Evolutionary conservation across 768 basidiomycete genomes (phyloP).

Genomic region (Clathrus columnatus): DNA sequence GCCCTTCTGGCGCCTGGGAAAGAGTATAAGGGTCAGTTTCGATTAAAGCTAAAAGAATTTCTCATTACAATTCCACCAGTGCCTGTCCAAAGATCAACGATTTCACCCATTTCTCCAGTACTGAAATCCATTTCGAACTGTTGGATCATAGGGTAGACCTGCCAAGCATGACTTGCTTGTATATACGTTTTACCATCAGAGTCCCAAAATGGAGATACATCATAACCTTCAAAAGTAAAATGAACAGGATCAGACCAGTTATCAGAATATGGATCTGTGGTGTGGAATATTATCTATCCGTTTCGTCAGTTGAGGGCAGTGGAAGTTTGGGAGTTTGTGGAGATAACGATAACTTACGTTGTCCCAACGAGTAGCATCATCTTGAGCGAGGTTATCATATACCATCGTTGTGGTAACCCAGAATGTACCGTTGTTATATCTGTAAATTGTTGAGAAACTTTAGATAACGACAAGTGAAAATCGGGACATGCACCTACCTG

Average conservation of each 20-base stretch:
- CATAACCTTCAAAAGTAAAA: conserved; percentile 27
- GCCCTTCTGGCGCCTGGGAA: conserved; percentile 4
- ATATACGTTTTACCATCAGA: conserved; percentile 24
- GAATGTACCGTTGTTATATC: conserved; percentile 8
- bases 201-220: conserved; percentile 27
- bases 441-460: neutral
- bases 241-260: conserved; percentile 26
- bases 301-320: too few relatives aligned
- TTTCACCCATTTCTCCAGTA: conserved; percentile 13
- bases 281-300: conserved; percentile 7
- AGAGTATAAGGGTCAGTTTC: neutral
- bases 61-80: conserved; percentile 1
- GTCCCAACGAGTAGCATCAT: conserved; percentile 14
- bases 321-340: neutral
- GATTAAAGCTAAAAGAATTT: neutral
- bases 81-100: conserved; percentile 3
- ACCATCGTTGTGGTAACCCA: conserved; percentile 17
- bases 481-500: neutral
- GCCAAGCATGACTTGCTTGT: conserved; percentile 18
- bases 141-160: conserved; percentile 12
- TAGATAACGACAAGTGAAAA: neutral
- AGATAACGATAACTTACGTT: conserved; percentile 13
- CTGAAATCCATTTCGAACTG: conserved; percentile 18
- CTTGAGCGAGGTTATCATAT: conserved; percentile 8
- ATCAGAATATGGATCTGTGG: conserved; percentile 11